These are phyloP conservation scores for Boletus rubroflammeus DNA, from an alignment of 768 basidiomycete genomes.

Conservation along the genomic window DNA sequence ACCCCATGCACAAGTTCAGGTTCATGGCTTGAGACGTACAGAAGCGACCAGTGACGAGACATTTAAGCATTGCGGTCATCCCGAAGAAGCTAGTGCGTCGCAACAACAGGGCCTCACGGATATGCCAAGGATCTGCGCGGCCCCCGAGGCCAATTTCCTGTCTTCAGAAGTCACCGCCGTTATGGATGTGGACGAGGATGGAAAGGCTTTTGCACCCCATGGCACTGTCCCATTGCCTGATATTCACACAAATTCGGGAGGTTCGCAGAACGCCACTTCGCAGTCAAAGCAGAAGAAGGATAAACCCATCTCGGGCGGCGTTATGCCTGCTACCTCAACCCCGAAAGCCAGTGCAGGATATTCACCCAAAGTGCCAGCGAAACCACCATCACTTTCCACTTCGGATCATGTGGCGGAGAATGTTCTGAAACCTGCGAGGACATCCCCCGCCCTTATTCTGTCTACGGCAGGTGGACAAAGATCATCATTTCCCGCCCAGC, in stretches of 20 bases:
- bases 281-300: constrained; percentile 3
- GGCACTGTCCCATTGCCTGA: background rate
- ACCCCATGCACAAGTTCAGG: constrained; percentile 5
- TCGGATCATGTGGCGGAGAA: background rate
- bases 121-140: constrained; percentile 25
- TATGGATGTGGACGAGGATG: constrained; percentile 5
- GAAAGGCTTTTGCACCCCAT: background rate
- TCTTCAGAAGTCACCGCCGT: background rate
- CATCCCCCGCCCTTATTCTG: constrained; percentile 7
- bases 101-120: constrained; percentile 31
- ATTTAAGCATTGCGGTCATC: background rate
- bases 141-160: constrained; percentile 5
- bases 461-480: constrained; percentile 12
- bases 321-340: constrained; percentile 12
- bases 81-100: background rate
- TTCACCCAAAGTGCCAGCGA: background rate
- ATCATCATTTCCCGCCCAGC: constrained; percentile 6
- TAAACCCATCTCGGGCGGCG: constrained; percentile 14
- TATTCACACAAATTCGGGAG: background rate
- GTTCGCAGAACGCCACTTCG: background rate
- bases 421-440: background rate
- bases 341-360: background rate
- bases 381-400: background rate
- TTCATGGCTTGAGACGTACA: background rate
- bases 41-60: background rate